A percentile compares a stretch with the other conserved stretches of the same genome.
Conservation (phyloP, 768 basidiomycete genomes). For the Trametopsis cervina region DNA sequence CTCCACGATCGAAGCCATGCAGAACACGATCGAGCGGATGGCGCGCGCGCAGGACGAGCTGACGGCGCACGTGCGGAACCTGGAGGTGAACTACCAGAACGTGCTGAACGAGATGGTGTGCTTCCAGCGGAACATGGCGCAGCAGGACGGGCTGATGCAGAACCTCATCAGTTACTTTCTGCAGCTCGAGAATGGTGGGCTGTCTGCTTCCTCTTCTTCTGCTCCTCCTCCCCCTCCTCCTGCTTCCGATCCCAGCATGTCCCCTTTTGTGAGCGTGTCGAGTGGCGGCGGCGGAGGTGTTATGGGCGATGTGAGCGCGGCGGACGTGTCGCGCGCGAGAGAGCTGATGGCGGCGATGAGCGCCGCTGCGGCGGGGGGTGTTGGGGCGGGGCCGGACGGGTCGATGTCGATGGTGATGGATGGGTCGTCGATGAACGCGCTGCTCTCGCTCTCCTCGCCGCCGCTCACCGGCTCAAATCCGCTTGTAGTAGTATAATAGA, state of each 20-base stretch:
- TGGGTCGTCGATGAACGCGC: background rate
- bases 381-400: background rate
- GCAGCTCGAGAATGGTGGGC: constrained; percentile 55
- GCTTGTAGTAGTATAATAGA: background rate
- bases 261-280: too few species aligned
- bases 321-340: too few species aligned
- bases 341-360: too few species aligned
- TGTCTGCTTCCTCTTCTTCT: constrained; percentile 24
- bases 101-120: constrained; percentile 66
- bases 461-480: constrained; percentile 2
- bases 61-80: constrained; percentile 43
- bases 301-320: constrained; percentile 25
- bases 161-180: constrained; percentile 77
- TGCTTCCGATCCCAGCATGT: background rate
- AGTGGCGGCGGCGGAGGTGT: background rate
- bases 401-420: background rate
- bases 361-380: too few species aligned
- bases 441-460: constrained; percentile 1
- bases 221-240: background rate
- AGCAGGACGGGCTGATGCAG: constrained; percentile 82
- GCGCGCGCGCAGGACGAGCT: constrained; percentile 42
- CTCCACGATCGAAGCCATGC: constrained; percentile 29
- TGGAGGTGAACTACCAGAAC: constrained; percentile 61
- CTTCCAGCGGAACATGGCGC: constrained; percentile 69
- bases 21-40: constrained; percentile 44